A percentile compares a stretch with the other conserved stretches of the same genome.
phyloP scores from a whole-genome alignment of 176 grass and related monocot species.

The Carex myosuroides region DNA sequence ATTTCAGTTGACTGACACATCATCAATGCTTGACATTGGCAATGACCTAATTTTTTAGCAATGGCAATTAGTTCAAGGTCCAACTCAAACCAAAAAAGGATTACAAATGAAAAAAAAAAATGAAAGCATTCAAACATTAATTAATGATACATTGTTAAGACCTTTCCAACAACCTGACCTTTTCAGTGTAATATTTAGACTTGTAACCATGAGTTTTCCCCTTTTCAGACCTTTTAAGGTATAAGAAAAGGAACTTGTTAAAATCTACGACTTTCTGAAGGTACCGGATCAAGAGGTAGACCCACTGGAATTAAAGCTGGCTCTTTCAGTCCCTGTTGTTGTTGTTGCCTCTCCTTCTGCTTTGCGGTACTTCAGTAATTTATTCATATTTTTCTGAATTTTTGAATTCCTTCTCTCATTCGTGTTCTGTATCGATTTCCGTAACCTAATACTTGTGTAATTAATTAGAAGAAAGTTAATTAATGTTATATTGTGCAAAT shows the following conservation, averaged over 20 bases:
- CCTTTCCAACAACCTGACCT: not conserved
- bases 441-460: not conserved
- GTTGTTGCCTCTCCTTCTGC: constrained; percentile 96
- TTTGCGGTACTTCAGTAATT: constrained; percentile 36
- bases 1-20: not conserved
- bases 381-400: not conserved
- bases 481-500: not conserved
- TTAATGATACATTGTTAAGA: not conserved
- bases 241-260: not conserved
- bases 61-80: not conserved
- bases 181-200: not conserved
- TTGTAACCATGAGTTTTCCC: constrained; percentile 9
- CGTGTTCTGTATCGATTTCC: not conserved
- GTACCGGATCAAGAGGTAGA: constrained; percentile 63
- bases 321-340: constrained; percentile 81
- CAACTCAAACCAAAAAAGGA: not conserved
- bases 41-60: not conserved
- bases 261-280: constrained; percentile 28
- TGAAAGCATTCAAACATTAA: not conserved
- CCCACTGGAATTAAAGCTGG: constrained; percentile 36
- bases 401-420: not conserved
- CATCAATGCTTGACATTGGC: not conserved
- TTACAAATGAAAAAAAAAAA: not conserved
- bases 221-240: not conserved
- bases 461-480: not conserved